Base-by-base conservation (phyloP, 352 stramenopile genomes). In the Globisporangium acanthophoron region DNA sequence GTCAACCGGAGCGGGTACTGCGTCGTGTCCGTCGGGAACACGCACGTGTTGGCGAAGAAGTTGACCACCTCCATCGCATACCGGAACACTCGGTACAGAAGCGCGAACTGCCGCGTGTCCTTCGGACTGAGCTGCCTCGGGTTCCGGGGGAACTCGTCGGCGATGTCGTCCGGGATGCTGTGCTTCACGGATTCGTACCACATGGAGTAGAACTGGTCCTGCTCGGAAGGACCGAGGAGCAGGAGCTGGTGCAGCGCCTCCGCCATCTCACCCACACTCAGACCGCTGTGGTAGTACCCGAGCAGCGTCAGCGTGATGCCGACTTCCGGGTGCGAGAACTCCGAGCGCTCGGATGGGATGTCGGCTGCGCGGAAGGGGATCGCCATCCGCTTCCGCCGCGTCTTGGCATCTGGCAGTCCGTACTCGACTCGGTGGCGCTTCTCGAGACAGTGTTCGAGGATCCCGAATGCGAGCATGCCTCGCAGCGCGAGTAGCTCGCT, bases 311-410 rank as follows among this genome's bases (percentile, higher is more conserved):
- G 71, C 8, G 74, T 61, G 44, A 97, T 86, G 20, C 78, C 80
- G 35, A 89, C 77, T 58, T 96, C 87, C 12, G 88, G 91, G 52
- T 97, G 89, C 44, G 81, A 89, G 69, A 96, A 97, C 61, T 97
- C 91, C 3, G 80, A 81, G 3, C 87, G 69, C 31, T 92, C 74
- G 4, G 81, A 76, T 8, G 88, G 89, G 11, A 93, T 84, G 65
- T 96, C 86, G 3, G 84, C 84, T 16, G 80, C 87, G 56, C 78
- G 71, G 56, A 96, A 97, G 20, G 89, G 91, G 16, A 97, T 85
- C 9, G 85, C 88, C 21, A 97, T 71, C 21, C 70, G 67, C 61
- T 96, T 96, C 0, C 3, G 41, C 29, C 82, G 83, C 0, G 68
- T 63, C 0, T 60, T 61, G 39, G 55, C 52, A 7, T 66, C 43